Evolutionary conservation across 805 yeast genomes (phyloP).

Genomic region (Pichia deserticola): DNA sequence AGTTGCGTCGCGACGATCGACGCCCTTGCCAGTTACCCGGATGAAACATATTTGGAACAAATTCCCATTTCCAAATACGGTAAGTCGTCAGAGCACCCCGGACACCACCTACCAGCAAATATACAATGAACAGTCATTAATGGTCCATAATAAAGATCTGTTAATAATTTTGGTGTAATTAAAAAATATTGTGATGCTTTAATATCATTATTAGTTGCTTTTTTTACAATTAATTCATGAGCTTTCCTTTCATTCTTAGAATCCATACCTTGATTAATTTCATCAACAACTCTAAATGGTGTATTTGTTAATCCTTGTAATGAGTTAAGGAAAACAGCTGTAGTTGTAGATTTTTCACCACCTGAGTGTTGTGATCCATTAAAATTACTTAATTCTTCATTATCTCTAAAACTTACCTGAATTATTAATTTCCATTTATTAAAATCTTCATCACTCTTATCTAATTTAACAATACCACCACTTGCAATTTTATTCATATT

Average conservation of each 20-base stretch:
- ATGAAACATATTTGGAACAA: too few relatives aligned
- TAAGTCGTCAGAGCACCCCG: constrained; percentile 12
- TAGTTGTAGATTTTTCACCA: constrained; percentile 94
- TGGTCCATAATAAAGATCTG: constrained; percentile 67
- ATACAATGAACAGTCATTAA: constrained; percentile 85
- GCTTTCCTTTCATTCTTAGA: constrained; percentile 83
- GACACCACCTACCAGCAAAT: constrained; percentile 38
- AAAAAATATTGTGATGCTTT: constrained; percentile 70
- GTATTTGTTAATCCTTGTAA: constrained; percentile 82
- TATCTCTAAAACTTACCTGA: constrained; percentile 77
- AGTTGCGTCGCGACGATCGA: background rate
- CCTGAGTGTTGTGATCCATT: constrained; percentile 93
- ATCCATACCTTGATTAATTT: constrained; percentile 99
- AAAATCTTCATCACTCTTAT: constrained; percentile 43
- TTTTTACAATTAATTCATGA: constrained; percentile 76
- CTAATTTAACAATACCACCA: constrained; percentile 70
- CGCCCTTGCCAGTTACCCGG: background rate
- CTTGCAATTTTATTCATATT: constrained; percentile 73
- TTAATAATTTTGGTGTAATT: constrained; percentile 85
- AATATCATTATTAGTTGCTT: constrained; percentile 49
- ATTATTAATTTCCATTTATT: constrained; percentile 81
- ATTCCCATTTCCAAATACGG: constrained; percentile 26
- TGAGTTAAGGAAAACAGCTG: constrained; percentile 83
- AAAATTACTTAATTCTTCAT: constrained; percentile 58
- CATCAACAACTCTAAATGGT: constrained; percentile 94